phyloP scores from a whole-genome alignment of 768 basidiomycete species.

The Auricularia heimuer region DNA sequence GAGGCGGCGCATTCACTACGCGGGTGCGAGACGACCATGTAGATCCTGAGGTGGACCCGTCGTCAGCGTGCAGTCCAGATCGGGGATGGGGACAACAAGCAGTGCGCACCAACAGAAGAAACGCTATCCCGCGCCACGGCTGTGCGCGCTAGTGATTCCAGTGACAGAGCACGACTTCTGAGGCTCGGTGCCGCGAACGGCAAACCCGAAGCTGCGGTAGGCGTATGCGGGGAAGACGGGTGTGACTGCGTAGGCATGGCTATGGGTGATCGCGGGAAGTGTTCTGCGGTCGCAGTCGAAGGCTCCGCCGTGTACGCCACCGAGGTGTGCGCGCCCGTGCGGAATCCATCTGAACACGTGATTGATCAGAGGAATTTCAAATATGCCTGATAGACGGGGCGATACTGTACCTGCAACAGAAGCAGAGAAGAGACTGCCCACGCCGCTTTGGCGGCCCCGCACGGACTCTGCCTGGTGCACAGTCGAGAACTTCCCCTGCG shows the following conservation, averaged over 20 bases:
- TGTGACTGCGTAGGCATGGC: not conserved
- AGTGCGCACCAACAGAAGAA: not conserved
- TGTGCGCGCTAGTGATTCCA: not conserved
- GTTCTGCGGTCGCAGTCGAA: not conserved
- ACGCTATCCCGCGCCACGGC: not conserved
- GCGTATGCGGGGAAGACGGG: not conserved
- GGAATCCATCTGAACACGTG: not conserved
- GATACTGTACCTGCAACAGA: not conserved
- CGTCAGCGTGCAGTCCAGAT: not conserved
- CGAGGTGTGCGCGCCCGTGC: not conserved
- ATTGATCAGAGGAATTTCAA: not conserved
- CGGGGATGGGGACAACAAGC: not conserved
- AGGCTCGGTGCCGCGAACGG: not conserved
- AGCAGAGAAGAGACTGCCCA: not conserved
- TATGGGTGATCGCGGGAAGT: not conserved
- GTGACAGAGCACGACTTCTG: not conserved
- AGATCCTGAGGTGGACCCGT: not conserved
- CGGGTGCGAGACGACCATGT: conserved; percentile 1
- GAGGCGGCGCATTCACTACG: not conserved
- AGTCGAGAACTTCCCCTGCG: not conserved
- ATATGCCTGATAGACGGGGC: not conserved
- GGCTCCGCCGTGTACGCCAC: not conserved
- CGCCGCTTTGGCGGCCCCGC: not conserved
- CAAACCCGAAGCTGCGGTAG: not conserved
- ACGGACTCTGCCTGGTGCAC: not conserved